phyloP scores from a whole-genome alignment of 768 basidiomycete genomes.

The Boletus sp. region DNA sequence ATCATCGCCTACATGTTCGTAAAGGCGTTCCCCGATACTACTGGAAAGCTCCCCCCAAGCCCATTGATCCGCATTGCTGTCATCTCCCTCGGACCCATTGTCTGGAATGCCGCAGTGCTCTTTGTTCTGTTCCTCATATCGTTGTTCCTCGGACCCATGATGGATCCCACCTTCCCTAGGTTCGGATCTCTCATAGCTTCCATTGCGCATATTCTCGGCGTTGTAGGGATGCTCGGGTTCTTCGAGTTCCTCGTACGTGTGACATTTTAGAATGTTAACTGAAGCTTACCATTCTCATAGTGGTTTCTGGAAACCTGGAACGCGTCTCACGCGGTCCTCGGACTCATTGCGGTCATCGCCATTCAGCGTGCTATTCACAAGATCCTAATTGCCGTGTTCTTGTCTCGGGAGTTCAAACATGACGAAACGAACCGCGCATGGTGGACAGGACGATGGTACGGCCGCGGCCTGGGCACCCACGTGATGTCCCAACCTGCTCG shows the following conservation, averaged over 20 bases:
- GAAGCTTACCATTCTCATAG: constrained; percentile 39
- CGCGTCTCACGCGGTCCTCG: constrained; percentile 88
- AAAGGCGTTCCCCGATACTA: constrained; percentile 73
- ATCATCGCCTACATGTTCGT: constrained; percentile 90
- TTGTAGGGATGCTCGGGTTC: constrained; percentile 87
- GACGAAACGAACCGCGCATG: constrained; percentile 98
- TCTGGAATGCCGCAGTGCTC: constrained; percentile 90
- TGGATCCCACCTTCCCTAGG: constrained; percentile 77
- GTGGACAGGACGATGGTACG: constrained; percentile 99
- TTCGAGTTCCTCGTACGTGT: constrained; percentile 89
- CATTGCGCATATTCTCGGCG: constrained; percentile 79
- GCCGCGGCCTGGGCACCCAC: constrained; percentile 84
- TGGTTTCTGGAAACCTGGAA: constrained; percentile 97
- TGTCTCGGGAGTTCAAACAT: constrained; percentile 98
- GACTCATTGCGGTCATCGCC: constrained; percentile 85
- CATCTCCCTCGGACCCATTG: constrained; percentile 90
- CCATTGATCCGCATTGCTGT: constrained; percentile 92
- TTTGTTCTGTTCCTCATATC: constrained; percentile 88
- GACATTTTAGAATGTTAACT: not conserved
- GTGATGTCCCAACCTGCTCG: constrained; percentile 98
- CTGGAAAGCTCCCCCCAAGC: constrained; percentile 67
- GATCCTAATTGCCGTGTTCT: constrained; percentile 88
- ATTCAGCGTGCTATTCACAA: constrained; percentile 95
- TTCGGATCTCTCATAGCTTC: constrained; percentile 94
- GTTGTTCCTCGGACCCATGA: constrained; percentile 89